A percentile compares a stretch with the other conserved stretches of the same genome.
Evolutionary conservation across 2,329 filamentous ascomycete species (phyloP).

Genomic region (Fusarium armeniacum): DNA sequence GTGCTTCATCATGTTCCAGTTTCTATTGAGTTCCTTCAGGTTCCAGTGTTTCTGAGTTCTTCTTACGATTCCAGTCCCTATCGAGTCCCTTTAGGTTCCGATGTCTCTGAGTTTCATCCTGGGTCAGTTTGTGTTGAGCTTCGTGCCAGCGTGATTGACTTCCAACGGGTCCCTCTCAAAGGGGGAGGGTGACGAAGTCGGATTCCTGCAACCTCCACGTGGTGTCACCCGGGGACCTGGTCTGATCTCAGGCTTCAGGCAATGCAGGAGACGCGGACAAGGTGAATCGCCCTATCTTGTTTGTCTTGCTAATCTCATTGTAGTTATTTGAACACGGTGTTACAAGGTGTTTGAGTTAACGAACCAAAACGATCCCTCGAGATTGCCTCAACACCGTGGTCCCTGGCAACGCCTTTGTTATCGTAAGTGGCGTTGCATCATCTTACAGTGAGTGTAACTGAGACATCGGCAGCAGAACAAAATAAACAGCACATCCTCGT

Average conservation of each 20-base stretch:
- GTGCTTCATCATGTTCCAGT: too few species aligned
- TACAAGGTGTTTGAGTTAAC: too few species aligned
- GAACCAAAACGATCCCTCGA: neutral
- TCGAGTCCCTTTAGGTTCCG: too few species aligned
- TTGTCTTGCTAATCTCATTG: neutral
- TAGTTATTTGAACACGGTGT: too few species aligned
- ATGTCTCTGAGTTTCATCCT: too few species aligned
- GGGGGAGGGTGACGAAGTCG: neutral
- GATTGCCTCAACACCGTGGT: neutral
- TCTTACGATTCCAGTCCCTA: too few species aligned
- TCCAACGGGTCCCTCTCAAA: neutral
- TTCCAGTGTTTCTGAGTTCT: too few species aligned
- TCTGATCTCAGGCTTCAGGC: neutral
- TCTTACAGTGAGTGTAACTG: neutral
- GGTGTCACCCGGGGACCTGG: neutral
- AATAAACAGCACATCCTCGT: neutral
- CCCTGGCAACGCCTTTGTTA: neutral
- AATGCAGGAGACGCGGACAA: neutral
- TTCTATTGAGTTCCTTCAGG: too few species aligned
- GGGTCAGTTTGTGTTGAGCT: too few species aligned
- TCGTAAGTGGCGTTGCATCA: neutral
- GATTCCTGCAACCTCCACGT: conserved; percentile 1
- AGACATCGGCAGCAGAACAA: neutral
- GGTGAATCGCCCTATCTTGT: neutral
- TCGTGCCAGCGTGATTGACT: neutral